A percentile compares a stretch with the other conserved stretches of the same genome.
phyloP scores from a whole-genome alignment of 495 filamentous ascomycete species.

The Penicillium arizonense region DNA sequence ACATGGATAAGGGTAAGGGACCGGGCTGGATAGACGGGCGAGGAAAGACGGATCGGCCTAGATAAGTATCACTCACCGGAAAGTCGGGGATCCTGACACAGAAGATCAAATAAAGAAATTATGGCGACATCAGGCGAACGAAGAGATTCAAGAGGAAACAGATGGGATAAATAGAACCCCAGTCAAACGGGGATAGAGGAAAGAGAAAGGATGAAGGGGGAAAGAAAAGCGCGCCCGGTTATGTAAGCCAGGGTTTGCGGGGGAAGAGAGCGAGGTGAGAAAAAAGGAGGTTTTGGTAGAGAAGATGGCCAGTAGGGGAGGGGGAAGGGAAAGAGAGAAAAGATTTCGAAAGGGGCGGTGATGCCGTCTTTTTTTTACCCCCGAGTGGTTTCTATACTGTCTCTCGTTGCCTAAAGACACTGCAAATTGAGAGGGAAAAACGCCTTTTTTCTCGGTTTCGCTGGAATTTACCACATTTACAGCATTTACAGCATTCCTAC shows the following conservation, averaged over 20 bases:
- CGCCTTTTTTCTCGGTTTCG: no score
- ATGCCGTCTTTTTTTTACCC: slow-evolving; percentile 11
- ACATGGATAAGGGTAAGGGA: slow-evolving; percentile 2
- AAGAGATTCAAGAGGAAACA: slow-evolving; percentile 6
- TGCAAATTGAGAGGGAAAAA: background rate
- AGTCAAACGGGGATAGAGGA: slow-evolving; percentile 19
- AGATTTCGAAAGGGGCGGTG: slow-evolving; percentile 27
- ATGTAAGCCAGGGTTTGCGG: slow-evolving; percentile 25
- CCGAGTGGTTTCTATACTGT: slow-evolving; percentile 2
- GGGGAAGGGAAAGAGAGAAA: slow-evolving; percentile 2
- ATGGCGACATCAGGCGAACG: slow-evolving; percentile 44
- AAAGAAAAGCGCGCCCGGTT: slow-evolving; percentile 17
- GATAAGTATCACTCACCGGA: slow-evolving; percentile 26
- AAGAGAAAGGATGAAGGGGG: slow-evolving; percentile 18
- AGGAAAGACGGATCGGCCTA: background rate
- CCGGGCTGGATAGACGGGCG: slow-evolving; percentile 2
- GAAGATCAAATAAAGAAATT: slow-evolving; percentile 32
- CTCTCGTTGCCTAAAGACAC: background rate
- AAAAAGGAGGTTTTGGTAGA: background rate
- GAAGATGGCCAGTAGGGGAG: background rate
- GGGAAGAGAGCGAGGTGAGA: slow-evolving; percentile 8
- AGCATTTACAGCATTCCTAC: background rate
- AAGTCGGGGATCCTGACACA: slow-evolving; percentile 40
- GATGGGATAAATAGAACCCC: slow-evolving; percentile 7
- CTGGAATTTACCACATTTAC: background rate